These are phyloP conservation scores for Acrocalymma vagum DNA, from an alignment of 2,329 filamentous ascomycete species.

Conservation along the genomic window DNA sequence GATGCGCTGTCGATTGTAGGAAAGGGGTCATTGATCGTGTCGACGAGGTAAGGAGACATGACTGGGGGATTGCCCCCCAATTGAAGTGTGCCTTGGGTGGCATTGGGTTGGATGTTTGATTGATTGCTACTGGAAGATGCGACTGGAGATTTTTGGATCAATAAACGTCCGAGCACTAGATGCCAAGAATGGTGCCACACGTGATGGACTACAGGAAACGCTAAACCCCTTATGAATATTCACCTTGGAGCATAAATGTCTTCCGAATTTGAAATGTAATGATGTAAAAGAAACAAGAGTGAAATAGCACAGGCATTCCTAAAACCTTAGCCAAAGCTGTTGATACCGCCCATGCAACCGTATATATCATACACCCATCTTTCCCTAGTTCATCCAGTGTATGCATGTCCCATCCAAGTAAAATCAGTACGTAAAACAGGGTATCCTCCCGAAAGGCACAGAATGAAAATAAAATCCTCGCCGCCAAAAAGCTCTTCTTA, in stretches of 20 bases:
- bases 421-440: slow-evolving; percentile 20
- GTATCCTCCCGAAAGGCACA: slow-evolving; percentile 31
- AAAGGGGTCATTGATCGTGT: slow-evolving; percentile 31
- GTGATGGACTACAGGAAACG: no score
- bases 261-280: no score
- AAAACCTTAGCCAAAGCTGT: no score
- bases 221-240: no score
- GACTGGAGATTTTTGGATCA: slow-evolving; percentile 30
- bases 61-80: slow-evolving; percentile 39
- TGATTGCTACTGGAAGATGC: slow-evolving; percentile 11
- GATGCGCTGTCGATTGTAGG: slow-evolving; percentile 22
- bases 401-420: slow-evolving; percentile 3
- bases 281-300: no score
- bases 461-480: slow-evolving; percentile 5
- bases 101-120: slow-evolving; percentile 31
- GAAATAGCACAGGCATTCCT: no score
- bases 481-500: slow-evolving; percentile 7
- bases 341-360: no score
- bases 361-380: slow-evolving; percentile 9
- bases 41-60: slow-evolving; percentile 38
- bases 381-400: slow-evolving; percentile 1
- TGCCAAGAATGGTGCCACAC: slow-evolving; percentile 2
- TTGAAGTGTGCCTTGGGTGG: slow-evolving; percentile 44
- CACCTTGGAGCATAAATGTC: no score
- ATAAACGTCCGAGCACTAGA: slow-evolving; percentile 4